Evolutionary conservation across 2,329 filamentous ascomycete genomes (phyloP), one percentile per base, ranked within the genome.

Genomic region (Annulohypoxylon truncatum): DNA sequence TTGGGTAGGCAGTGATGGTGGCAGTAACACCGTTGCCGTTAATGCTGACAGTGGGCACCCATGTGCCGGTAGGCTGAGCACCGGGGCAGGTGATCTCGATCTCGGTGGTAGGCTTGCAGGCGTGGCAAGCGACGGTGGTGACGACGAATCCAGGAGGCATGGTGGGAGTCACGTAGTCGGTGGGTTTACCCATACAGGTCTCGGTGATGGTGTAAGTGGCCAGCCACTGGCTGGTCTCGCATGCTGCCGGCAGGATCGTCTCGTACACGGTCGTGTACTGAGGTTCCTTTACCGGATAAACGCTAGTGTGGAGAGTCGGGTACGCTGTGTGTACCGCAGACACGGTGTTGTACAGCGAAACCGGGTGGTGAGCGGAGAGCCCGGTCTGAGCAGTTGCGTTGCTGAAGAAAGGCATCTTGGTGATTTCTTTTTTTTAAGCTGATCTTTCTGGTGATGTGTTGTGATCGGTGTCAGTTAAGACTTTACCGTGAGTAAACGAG

Each of bases 201-300:
- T 81, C 76, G 7, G 71, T 73, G 70, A 82, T 69, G 54, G 79
- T 82, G 74, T 82, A 82, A 29, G 78, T 79, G 31, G 80, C 79
- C 35, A 75, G 60, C 80, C 80, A 81, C 48, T 69, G 62, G 66
- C 76, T 72, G n/a, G 77, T 79, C 61, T 76, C 71, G 69, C 79
- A 79, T 56, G 79, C 79, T 8, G 80, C 80, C 26, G 73, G 74
- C 22, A 76, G 68, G 40, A 76, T 74, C 28, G 78, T 79, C 68
- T 75, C 73, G 73, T 82, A 82, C 42, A 78, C 71, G 5, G 78
- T 81, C 31, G 79, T 80, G 69, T 74, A 80, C 51, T 72, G 50
- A 22, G 72, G 75, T 58, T 73, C 67, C 15, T 73, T 74, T 20
- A 72, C 67, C 4, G 71, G 67, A 18, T 73, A 48, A 26, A 66